Conservation (phyloP, 2,329 filamentous ascomycete species). For the Aspergillus glaucus region DNA sequence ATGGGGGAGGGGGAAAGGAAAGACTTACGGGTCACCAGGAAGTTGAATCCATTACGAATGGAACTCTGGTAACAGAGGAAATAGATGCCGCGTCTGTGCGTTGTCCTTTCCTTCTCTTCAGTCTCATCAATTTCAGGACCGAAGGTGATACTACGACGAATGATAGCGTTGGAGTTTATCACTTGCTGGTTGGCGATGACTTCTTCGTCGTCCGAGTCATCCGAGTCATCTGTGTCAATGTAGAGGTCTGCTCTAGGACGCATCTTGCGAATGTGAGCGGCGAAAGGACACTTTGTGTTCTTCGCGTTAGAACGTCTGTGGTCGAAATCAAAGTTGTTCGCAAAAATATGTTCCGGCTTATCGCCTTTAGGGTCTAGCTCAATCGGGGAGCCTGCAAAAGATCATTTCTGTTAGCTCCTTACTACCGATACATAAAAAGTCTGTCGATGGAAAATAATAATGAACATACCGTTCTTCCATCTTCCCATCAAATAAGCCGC, state of each 20-base stretch:
- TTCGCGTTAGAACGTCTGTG: constrained; percentile 6
- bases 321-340: constrained; percentile 37
- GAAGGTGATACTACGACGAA: constrained; percentile 43
- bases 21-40: constrained; percentile 22
- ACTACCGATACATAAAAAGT: neutral
- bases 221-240: constrained; percentile 4
- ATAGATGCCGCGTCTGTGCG: constrained; percentile 38
- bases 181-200: neutral
- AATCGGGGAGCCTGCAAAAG: constrained; percentile 26
- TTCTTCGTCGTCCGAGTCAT: constrained; percentile 1
- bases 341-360: constrained; percentile 25
- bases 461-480: constrained; percentile 34
- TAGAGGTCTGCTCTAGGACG: constrained; percentile 37
- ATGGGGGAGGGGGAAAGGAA: neutral
- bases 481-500: constrained; percentile 40
- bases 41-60: constrained; percentile 33
- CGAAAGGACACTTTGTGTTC: constrained; percentile 40
- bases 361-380: constrained; percentile 25
- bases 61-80: constrained; percentile 44
- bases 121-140: constrained; percentile 32
- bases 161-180: constrained; percentile 25
- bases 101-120: constrained; percentile 25
- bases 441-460: neutral
- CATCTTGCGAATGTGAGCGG: constrained; percentile 44
- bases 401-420: neutral